Base-by-base conservation (phyloP, 306 rosid species). In the Pyrus bretschneideri region DNA sequence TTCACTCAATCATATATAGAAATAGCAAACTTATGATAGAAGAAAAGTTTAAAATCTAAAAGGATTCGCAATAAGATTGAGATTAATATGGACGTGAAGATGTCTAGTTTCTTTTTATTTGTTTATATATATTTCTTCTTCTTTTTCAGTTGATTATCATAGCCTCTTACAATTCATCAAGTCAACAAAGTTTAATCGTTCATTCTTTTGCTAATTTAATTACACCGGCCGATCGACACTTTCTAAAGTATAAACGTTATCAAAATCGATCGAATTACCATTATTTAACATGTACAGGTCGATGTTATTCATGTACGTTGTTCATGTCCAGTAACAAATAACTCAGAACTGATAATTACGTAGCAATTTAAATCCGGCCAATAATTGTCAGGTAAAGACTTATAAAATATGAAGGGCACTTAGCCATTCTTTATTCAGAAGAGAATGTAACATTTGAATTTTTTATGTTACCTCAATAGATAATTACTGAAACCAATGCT, bases 401-500 rank as follows among this genome's bases (percentile, higher is more conserved):
- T 5, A 5, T 4, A 11, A 19, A 58, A 22, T 17, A 58, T 10
- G 63, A 58, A 58, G 30, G 63, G 15, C 29, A 22, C 62, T 58
- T 22, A 1, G 55, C 21, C 55, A 15, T 30, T 58, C 13, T 54
- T 71, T 58, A 21, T 54, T 72, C 6, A 25, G 13, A 40, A 60
- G 17, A 11, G 45, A 61, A 44, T 61, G 45, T 61, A 17, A 8
- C 61, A 21, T 10, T 73, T 1, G 8, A 61, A 60, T 25, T 40
- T 44, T 61, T 44, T 9, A 60, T 60, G 69, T 12, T 73, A 14
- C 67, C 67, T 62, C 33, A 62, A 60, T 25, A 19, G 18, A 9
- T 5, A 49, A n/a, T 62, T 74, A 62, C 78, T 74, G 78, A 74
- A 74, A 46, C 78, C 78, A 46, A 62, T 12, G 78, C 31, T 62